phyloP scores from a whole-genome alignment of 1,139 yeast genomes.

The Yamadazyma buinensis region DNA sequence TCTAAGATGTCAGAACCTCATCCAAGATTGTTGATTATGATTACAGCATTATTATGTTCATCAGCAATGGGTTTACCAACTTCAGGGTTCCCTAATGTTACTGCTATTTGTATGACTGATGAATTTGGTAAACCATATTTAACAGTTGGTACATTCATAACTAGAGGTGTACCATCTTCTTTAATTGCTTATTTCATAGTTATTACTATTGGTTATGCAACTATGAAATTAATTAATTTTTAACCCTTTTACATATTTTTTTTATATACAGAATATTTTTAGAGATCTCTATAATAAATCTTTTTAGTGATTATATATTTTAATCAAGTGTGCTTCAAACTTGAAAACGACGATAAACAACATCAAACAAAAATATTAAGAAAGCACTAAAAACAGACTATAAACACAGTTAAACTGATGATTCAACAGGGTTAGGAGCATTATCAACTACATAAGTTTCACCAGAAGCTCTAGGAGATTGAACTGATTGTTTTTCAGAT shows the following conservation, averaged over 20 bases:
- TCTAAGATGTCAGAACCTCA: slow-evolving; percentile 50
- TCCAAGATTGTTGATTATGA: slow-evolving; percentile 62
- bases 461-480: slow-evolving; percentile 32
- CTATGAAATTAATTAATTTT: slow-evolving; percentile 50
- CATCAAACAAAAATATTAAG: too few relatives aligned
- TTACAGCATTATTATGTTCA: slow-evolving; percentile 63
- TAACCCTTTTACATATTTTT: too few relatives aligned
- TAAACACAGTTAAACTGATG: too few relatives aligned
- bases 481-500: slow-evolving; percentile 3
- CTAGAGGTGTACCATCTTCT: slow-evolving; percentile 69
- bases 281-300: too few relatives aligned
- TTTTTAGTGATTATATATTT: too few relatives aligned
- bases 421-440: too few relatives aligned
- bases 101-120: slow-evolving; percentile 76
- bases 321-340: too few relatives aligned
- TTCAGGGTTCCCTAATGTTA: slow-evolving; percentile 74
- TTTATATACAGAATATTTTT: too few relatives aligned
- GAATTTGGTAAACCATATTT: slow-evolving; percentile 66
- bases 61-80: slow-evolving; percentile 80
- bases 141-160: slow-evolving; percentile 61
- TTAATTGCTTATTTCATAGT: slow-evolving; percentile 52
- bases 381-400: too few relatives aligned
- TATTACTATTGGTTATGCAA: slow-evolving; percentile 64
- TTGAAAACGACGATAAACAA: too few relatives aligned
- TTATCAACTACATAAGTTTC: slow-evolving; percentile 37